Percentiles rank a stretch among this genome's conserved stretches.
These are phyloP conservation scores for Rhododendron ferrugineum DNA, from an alignment of 148 eudicot species.

Conservation along the genomic window DNA sequence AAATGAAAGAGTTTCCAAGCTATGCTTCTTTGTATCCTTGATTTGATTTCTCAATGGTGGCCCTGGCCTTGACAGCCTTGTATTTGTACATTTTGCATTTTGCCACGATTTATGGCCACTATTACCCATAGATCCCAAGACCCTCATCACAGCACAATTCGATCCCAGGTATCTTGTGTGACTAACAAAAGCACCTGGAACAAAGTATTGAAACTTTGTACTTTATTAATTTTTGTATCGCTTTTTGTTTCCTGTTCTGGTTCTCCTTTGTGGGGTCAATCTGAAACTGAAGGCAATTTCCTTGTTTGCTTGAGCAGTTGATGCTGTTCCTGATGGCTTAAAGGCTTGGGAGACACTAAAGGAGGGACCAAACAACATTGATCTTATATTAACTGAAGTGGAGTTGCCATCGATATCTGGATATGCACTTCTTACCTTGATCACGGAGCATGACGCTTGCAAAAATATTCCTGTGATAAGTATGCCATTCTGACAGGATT, in stretches of 20 bases:
- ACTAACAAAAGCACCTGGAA: background rate
- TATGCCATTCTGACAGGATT: constrained; percentile 63
- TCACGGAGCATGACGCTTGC: constrained; percentile 82
- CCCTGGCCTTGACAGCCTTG: background rate
- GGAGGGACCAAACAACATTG: constrained; percentile 49
- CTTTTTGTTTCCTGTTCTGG: background rate
- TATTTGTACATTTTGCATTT: background rate
- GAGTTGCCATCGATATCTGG: constrained; percentile 70
- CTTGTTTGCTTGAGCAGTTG: constrained; percentile 43
- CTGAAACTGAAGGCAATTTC: background rate
- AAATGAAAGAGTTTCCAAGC: background rate
- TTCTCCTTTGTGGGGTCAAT: background rate
- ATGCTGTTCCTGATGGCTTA: constrained; percentile 72
- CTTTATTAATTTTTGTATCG: background rate
- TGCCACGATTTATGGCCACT: background rate
- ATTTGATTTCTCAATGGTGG: background rate
- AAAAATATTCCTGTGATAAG: constrained; percentile 92
- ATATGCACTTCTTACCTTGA: constrained; percentile 75
- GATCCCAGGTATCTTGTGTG: background rate
- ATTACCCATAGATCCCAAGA: background rate
- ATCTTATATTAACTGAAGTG: constrained; percentile 76
- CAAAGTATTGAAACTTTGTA: too few relatives aligned
- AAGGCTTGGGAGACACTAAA: constrained; percentile 84
- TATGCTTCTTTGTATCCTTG: background rate
- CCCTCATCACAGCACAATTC: background rate